phyloP scores from a whole-genome alignment of 148 eudicot species.

The Cornus suecica region DNA sequence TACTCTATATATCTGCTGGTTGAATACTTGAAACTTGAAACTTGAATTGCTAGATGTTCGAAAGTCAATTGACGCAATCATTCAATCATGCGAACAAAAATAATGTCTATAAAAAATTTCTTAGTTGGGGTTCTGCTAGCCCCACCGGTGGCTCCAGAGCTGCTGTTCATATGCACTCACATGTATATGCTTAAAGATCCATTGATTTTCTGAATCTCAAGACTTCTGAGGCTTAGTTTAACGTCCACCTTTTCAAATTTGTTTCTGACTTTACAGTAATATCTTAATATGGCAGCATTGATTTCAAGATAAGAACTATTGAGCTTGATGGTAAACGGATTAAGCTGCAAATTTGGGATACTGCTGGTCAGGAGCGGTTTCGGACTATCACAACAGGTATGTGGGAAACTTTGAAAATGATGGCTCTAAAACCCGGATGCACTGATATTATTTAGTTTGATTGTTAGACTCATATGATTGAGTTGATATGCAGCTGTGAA shows the following conservation, averaged over 20 bases:
- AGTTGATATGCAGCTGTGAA: background rate
- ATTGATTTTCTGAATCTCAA: background rate
- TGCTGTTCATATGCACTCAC: background rate
- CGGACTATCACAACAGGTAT: slow-evolving; percentile 40
- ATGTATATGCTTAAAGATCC: background rate
- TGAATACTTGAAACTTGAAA: background rate
- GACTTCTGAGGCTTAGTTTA: background rate
- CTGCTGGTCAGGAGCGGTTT: slow-evolving; percentile 48
- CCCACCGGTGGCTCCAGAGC: background rate
- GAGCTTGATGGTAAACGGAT: slow-evolving; percentile 40
- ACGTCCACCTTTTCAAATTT: background rate
- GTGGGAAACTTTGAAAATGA: background rate
- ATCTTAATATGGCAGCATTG: slow-evolving; percentile 24
- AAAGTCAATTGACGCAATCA: background rate
- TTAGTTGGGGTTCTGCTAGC: background rate
- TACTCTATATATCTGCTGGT: background rate
- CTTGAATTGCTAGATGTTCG: background rate
- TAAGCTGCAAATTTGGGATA: slow-evolving; percentile 43
- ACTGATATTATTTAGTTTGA: too few relatives aligned
- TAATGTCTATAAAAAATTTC: background rate
- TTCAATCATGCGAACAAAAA: background rate
- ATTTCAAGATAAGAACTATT: slow-evolving; percentile 34
- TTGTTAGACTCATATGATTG: background rate
- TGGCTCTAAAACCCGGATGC: background rate
- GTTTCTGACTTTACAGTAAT: background rate